Evolutionary conservation across 345 rosid species (phyloP).

Genomic region (Psidium friedrichsthalianum): DNA sequence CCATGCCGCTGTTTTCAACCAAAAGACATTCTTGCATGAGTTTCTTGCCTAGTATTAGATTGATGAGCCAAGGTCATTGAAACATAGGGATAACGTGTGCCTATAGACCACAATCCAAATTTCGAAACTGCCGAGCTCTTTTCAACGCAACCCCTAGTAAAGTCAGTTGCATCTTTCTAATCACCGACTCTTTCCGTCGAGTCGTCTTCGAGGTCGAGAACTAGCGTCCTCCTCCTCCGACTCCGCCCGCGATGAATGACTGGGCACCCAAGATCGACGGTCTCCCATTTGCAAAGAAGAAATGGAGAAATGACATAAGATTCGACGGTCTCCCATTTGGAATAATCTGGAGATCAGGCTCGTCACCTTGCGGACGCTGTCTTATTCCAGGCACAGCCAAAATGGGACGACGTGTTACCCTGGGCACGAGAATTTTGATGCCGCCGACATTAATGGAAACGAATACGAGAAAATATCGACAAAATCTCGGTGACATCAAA

Average conservation of each 20-base stretch:
- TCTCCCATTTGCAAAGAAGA: too few relatives aligned
- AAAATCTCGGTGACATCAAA: too few relatives aligned
- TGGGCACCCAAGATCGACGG: background rate
- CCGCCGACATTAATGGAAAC: background rate
- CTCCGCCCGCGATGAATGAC: background rate
- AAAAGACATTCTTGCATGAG: background rate
- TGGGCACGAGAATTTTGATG: background rate
- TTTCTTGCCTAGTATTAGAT: background rate
- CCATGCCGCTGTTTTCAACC: background rate
- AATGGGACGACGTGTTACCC: background rate
- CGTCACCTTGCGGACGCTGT: too few relatives aligned
- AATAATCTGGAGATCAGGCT: too few relatives aligned
- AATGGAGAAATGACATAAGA: background rate
- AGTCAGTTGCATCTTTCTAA: background rate
- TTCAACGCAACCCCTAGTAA: background rate
- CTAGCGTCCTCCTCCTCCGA: background rate
- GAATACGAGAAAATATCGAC: too few relatives aligned
- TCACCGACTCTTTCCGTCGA: background rate
- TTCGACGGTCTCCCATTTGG: too few relatives aligned
- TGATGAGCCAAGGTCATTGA: background rate
- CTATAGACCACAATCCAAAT: too few relatives aligned
- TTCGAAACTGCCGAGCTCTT: background rate
- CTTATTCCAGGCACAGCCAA: too few relatives aligned
- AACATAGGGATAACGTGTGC: background rate
- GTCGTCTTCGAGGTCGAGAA: background rate